Base-by-base conservation (phyloP, 2,329 filamentous ascomycete species). In the Venturia asperata region DNA sequence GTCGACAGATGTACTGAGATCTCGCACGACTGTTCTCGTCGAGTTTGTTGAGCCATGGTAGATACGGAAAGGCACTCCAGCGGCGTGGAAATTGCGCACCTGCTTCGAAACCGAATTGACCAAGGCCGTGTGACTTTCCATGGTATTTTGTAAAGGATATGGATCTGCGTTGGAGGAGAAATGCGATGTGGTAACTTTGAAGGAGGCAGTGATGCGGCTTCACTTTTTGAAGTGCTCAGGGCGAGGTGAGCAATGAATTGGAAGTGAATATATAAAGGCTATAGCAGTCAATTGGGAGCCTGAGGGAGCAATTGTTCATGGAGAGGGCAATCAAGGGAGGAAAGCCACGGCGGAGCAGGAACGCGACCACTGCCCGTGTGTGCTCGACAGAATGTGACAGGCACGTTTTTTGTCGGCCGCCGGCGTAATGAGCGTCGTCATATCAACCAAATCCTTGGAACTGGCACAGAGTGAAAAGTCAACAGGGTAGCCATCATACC, bases 11-110 rank as follows among this genome's bases (percentile, higher is more conserved):
- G 83, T 84, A 72, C 81, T 79, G 52, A 66, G 72, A 39, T 73
- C 72, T 62, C 76, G 73, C 4, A 73, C 69, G 9, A 75, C 73
- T 34, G 82, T 81, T 10, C 89, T 85, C 43, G 89, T 92, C 74
- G 85, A 89, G 77, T 90, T 91, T 37, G 89, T 91, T 0, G 87
- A 85, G 67, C 89, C 89, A 75, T 92, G 89, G 70, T 85, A 89
- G 72, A 92, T 87, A n/a, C 88, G 82, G 75, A 90, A 92, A 24
- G 64, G 58, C 13, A 45, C 19, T 6, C 49, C 49, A 19, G 47
- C 30, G 11, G 39, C 49, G 63, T 64, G 63, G 39, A 64, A 64
- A 13, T 24, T 34, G 47, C 63, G 49, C 30, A 64, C 63, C 11
- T 52, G 45, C 19, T n/a, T 30, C 15, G 63, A 45, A 10, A 64